Evolutionary conservation across 164 flowering plant genomes (phyloP).

Genomic region (Umbellularia californica): DNA sequence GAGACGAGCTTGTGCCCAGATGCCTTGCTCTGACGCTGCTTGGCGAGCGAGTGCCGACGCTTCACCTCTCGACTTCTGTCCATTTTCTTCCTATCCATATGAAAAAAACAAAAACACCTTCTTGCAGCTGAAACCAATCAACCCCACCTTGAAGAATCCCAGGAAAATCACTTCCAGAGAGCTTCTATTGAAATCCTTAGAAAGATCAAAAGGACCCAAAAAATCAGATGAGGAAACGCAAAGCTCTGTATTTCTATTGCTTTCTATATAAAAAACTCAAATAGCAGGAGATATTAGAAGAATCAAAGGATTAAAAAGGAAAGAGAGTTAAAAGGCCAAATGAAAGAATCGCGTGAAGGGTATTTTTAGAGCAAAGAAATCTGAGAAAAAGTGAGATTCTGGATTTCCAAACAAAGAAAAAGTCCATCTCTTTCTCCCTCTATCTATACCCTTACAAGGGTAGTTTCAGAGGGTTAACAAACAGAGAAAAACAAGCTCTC

Average conservation of each 20-base stretch:
- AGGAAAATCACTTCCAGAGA: neutral
- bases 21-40: conserved; percentile 23
- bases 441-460: neutral
- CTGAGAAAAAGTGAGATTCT: conserved; percentile 19
- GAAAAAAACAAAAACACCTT: conserved; percentile 10
- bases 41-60: conserved; percentile 2
- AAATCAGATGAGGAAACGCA: conserved; percentile 5
- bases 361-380: conserved; percentile 15
- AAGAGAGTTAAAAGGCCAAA: neutral
- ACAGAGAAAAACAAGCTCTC: neutral
- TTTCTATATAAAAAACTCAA: neutral
- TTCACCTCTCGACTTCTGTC: conserved; percentile 38
- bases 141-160: neutral
- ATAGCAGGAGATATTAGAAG: conserved; percentile 11
- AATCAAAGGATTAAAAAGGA: neutral
- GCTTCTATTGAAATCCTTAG: neutral
- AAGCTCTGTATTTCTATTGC: neutral
- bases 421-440: conserved; percentile 6
- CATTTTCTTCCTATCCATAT: conserved; percentile 32
- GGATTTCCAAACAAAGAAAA: conserved; percentile 2
- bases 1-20: conserved; percentile 27
- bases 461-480: neutral
- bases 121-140: conserved; percentile 2
- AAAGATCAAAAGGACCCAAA: conserved; percentile 4
- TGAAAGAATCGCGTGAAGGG: conserved; percentile 7